Conservation (phyloP, 306 rosid genomes). For the Cucurbita maxima region DNA sequence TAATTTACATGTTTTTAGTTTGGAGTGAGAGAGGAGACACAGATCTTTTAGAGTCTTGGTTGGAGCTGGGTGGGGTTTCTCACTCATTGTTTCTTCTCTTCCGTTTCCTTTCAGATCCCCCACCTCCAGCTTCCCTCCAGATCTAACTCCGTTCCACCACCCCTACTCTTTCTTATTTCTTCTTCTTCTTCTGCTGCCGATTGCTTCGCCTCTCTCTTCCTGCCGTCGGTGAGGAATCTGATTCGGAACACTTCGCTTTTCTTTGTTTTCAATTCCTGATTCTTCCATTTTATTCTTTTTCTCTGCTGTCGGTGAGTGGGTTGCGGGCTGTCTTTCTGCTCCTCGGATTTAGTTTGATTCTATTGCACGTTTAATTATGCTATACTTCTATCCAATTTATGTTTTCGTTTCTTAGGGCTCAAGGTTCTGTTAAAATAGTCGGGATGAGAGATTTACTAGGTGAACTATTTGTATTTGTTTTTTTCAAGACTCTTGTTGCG, state of each 20-base stretch:
- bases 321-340: neutral
- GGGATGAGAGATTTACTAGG: neutral
- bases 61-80: neutral
- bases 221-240: slow-evolving; percentile 3
- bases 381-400: neutral
- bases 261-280: neutral
- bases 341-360: neutral
- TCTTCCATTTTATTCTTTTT: too few relatives aligned
- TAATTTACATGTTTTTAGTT: too few relatives aligned
- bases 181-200: neutral
- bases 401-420: neutral
- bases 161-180: neutral
- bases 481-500: neutral
- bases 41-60: neutral
- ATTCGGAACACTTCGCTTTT: neutral
- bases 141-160: neutral
- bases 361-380: neutral
- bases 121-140: neutral
- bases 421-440: neutral
- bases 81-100: neutral
- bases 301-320: neutral
- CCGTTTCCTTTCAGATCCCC: neutral
- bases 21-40: neutral
- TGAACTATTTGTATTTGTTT: neutral
- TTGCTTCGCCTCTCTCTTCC: neutral